phyloP scores from a whole-genome alignment of 2,329 filamentous ascomycete genomes.

The Alternaria triticina region DNA sequence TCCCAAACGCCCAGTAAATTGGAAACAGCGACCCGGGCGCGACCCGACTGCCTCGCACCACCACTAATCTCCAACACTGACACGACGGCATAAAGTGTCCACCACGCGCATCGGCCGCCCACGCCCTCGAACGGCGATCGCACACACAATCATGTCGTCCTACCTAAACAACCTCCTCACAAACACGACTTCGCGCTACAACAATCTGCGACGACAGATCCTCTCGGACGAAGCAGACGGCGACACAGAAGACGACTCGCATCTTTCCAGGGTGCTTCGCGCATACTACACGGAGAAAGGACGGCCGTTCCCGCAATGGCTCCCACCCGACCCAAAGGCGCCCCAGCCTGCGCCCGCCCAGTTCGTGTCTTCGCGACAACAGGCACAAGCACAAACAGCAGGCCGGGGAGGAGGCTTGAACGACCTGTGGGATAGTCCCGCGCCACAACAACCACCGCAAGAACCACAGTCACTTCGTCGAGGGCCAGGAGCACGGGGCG shows the following conservation, averaged over 20 bases:
- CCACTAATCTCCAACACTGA: slow-evolving; percentile 7
- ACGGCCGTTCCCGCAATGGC: slow-evolving; percentile 80
- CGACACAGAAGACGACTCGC: slow-evolving; percentile 81
- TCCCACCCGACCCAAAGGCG: slow-evolving; percentile 86
- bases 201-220: slow-evolving; percentile 66
- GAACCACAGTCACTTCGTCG: slow-evolving; percentile 52
- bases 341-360: slow-evolving; percentile 56
- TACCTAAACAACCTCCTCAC: slow-evolving; percentile 79
- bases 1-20: slow-evolving; percentile 20
- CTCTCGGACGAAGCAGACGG: slow-evolving; percentile 66
- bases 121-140: background rate
- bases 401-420: slow-evolving; percentile 57
- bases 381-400: slow-evolving; percentile 31
- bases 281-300: slow-evolving; percentile 92
- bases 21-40: slow-evolving; percentile 17
- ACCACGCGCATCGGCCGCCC: background rate
- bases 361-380: slow-evolving; percentile 58
- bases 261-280: slow-evolving; percentile 91
- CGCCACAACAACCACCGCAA: slow-evolving; percentile 46
- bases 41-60: slow-evolving; percentile 2
- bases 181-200: slow-evolving; percentile 63
- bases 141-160: slow-evolving; percentile 58
- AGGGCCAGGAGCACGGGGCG: slow-evolving; percentile 53
- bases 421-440: slow-evolving; percentile 64
- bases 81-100: background rate